Percentiles rank a stretch among this genome's conserved stretches.
Evolutionary conservation across 2,329 filamentous ascomycete genomes (phyloP).

Genomic region (Aspergillus chevalieri): DNA sequence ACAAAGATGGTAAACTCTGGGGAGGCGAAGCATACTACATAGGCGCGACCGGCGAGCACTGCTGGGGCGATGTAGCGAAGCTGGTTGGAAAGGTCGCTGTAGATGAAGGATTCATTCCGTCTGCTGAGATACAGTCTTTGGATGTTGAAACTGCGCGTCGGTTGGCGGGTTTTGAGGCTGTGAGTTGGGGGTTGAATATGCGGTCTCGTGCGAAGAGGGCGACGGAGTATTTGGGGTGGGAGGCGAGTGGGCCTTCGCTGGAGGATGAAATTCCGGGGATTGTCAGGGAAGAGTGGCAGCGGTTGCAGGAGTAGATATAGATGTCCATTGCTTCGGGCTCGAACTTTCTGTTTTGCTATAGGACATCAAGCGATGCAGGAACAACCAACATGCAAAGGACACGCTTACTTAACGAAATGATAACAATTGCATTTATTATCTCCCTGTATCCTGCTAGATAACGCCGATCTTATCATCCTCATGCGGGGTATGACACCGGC

Average conservation of each 20-base stretch:
- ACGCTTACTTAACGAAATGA: too few relatives aligned
- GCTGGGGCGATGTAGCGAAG: conserved; percentile 5
- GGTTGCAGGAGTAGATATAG: not conserved
- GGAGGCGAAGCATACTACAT: conserved; percentile 6
- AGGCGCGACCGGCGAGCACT: conserved; percentile 5
- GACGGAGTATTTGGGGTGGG: conserved; percentile 3
- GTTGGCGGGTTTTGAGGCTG: conserved; percentile 7
- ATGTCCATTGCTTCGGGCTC: too few relatives aligned
- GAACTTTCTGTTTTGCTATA: too few relatives aligned
- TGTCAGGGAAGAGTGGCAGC: conserved; percentile 4
- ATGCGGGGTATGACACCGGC: too few relatives aligned
- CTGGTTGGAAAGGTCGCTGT: conserved; percentile 1
- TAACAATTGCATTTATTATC: too few relatives aligned
- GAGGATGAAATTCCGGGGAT: conserved; percentile 3
- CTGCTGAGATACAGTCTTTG: not conserved
- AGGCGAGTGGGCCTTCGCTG: not conserved
- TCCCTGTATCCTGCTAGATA: too few relatives aligned
- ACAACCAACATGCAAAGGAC: too few relatives aligned
- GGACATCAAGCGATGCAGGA: too few relatives aligned
- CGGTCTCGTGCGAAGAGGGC: conserved; percentile 4
- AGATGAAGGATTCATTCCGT: not conserved
- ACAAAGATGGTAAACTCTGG: conserved; percentile 1
- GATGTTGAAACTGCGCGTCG: not conserved
- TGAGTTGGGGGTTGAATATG: conserved; percentile 10
- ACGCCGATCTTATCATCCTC: too few relatives aligned